Percentiles rank a stretch among this genome's conserved stretches.
phyloP scores from a whole-genome alignment of 148 eudicot species.

The Heliosperma pusillum region DNA sequence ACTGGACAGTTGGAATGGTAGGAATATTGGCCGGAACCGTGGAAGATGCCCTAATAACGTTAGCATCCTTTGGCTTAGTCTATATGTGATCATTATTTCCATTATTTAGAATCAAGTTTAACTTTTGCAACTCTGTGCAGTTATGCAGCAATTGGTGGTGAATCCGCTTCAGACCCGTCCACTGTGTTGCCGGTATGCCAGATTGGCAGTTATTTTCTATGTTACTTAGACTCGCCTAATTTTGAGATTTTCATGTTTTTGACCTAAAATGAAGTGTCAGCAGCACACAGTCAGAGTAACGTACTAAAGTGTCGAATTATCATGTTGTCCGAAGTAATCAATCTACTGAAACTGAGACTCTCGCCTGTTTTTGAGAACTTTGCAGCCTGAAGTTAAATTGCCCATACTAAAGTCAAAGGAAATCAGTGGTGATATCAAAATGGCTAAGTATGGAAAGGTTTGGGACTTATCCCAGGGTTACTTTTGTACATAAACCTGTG shows the following conservation, averaged over 20 bases:
- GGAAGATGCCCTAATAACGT: conserved; percentile 87
- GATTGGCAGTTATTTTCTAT: no score
- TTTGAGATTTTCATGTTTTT: no score
- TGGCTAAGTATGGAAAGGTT: conserved; percentile 84
- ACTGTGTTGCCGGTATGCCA: conserved; percentile 28
- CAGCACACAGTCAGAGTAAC: no score
- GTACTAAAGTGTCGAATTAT: no score
- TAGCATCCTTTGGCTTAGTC: conserved; percentile 26
- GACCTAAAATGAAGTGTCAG: no score
- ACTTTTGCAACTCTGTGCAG: conserved; percentile 39
- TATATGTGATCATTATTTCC: not conserved
- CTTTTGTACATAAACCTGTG: not conserved
- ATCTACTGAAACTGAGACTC: conserved; percentile 2
- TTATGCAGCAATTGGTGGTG: conserved; percentile 82
- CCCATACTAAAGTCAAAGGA: conserved; percentile 56
- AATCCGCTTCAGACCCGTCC: conserved; percentile 33
- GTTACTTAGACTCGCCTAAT: not conserved
- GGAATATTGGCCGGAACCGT: conserved; percentile 91
- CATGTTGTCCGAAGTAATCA: no score
- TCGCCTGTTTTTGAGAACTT: conserved; percentile 13
- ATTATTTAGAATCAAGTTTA: not conserved
- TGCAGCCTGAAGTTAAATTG: conserved; percentile 51
- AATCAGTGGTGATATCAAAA: conserved; percentile 39
- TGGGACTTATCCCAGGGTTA: conserved; percentile 8
- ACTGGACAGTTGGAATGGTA: conserved; percentile 94